Evolutionary conservation across 169 alveolate genomes (phyloP), one percentile per base, ranked within the genome.

Genomic region (Plasmodium berghei): DNA sequence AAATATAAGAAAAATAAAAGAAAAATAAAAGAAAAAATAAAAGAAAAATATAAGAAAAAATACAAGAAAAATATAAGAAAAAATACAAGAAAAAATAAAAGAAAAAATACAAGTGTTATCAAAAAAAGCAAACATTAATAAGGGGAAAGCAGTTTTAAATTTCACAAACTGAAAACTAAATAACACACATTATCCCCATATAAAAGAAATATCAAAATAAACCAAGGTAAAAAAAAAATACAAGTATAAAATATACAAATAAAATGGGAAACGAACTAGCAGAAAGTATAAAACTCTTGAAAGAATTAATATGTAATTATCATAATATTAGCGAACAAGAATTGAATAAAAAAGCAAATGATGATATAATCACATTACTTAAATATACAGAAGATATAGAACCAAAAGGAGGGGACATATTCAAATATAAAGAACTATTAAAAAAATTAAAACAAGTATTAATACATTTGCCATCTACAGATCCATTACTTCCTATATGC

Each of bases 401-500:
- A 1, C 73, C 85, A 0, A 64, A 14, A 28, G 34, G 1, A 14
- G 66, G 90, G 10, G 24, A 80, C 46, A 66, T 80, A 16, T 1
- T 9, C 1, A 80, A 80, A 72, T 80, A 80, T 52, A 80, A 80
- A 34, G 90, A 80, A 22, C 8, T 80, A 10, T 45, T 80, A 16
- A 14, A 49, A 10, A 52, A 42, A 18, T 70, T 80, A 45, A 80
- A 80, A 46, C 48, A 66, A n/a, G 56, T 80, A 9, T 0, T 80
- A 24, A 80, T 80, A 0, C 90, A 67, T 61, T 48, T 80, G 5
- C 72, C 90, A 1, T 64, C 90, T 5, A 12, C 16, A n/a, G 80
- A 80, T n/a, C 90, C 90, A 14, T 72, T 80, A 59, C 20, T 80
- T 45, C 80, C 83, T 4, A 80, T 80, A 10, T 24, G 69, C n/a